These are phyloP conservation scores for Candida qinlingensis DNA, from an alignment of 805 yeast genomes.

Conservation along the genomic window DNA sequence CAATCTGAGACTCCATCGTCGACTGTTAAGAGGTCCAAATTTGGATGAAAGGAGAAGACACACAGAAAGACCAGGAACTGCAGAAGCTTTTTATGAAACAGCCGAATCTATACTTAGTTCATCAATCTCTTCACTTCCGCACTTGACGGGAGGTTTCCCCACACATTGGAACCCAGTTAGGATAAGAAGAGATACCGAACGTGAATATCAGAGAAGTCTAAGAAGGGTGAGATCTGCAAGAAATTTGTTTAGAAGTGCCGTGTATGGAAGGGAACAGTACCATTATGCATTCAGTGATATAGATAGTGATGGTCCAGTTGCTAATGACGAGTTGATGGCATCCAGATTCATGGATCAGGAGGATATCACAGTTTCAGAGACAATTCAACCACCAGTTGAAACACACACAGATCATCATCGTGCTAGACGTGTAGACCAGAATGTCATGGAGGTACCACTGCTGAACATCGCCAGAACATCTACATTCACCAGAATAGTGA, in stretches of 20 bases:
- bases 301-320: too few relatives aligned
- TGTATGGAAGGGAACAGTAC: too few relatives aligned
- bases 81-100: slow-evolving; percentile 5
- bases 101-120: not conserved
- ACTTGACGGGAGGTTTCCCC: not conserved
- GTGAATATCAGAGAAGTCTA: not conserved
- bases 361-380: too few relatives aligned
- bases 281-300: too few relatives aligned
- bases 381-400: not conserved
- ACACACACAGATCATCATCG: not conserved
- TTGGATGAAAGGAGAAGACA: not conserved
- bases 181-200: slow-evolving; percentile 6
- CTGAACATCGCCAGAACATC: not conserved
- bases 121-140: not conserved
- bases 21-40: too few relatives aligned
- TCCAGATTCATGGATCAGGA: too few relatives aligned
- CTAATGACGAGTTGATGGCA: too few relatives aligned
- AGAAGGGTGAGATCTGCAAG: not conserved
- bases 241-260: too few relatives aligned
- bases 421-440: too few relatives aligned
- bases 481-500: slow-evolving; percentile 3
- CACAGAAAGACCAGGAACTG: not conserved
- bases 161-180: slow-evolving; percentile 6
- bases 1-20: not conserved
- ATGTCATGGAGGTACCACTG: too few relatives aligned